Conservation (phyloP, 768 basidiomycete species). For the Sistotremastrum suecicum region DNA sequence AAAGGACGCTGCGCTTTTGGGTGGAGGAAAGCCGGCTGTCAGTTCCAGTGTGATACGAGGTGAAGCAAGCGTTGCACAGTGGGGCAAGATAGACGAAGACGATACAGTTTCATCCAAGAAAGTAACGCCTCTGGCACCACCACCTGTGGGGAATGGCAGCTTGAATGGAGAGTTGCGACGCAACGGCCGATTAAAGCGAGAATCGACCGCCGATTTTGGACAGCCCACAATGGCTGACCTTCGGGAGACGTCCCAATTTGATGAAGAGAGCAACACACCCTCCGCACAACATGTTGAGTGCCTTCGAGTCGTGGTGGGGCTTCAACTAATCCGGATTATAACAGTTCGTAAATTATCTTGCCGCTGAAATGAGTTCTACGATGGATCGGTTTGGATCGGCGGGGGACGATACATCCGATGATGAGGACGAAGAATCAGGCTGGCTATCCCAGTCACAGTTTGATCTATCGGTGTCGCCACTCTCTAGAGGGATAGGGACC, state of each 20-base stretch:
- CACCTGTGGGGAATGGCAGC: no score
- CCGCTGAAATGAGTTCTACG: conserved; percentile 53
- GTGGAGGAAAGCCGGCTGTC: conserved; percentile 70
- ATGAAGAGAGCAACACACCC: no score
- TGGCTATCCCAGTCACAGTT: conserved; percentile 76
- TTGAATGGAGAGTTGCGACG: conserved; percentile 42
- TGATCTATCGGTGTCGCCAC: conserved; percentile 34
- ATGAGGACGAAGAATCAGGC: conserved; percentile 48
- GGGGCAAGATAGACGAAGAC: conserved; percentile 65
- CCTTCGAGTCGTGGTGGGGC: no score
- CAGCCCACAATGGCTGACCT: no score
- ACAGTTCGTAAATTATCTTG: conserved; percentile 71
- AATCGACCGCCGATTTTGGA: conserved; percentile 54
- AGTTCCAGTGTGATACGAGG: conserved; percentile 10
- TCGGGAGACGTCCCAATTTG: no score
- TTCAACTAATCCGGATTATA: no score
- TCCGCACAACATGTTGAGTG: no score
- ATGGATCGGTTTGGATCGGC: conserved; percentile 37
- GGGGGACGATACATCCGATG: conserved; percentile 37
- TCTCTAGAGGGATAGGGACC: conserved; percentile 13
- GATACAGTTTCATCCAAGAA: conserved; percentile 18
- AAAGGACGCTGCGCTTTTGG: conserved; percentile 64
- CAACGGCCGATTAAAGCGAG: conserved; percentile 17
- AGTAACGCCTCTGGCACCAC: no score
- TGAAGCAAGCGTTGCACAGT: conserved; percentile 17